Percentiles rank a stretch among this genome's conserved stretches.
phyloP scores from a whole-genome alignment of 805 yeast species.

The Yueomyces sinensis region DNA sequence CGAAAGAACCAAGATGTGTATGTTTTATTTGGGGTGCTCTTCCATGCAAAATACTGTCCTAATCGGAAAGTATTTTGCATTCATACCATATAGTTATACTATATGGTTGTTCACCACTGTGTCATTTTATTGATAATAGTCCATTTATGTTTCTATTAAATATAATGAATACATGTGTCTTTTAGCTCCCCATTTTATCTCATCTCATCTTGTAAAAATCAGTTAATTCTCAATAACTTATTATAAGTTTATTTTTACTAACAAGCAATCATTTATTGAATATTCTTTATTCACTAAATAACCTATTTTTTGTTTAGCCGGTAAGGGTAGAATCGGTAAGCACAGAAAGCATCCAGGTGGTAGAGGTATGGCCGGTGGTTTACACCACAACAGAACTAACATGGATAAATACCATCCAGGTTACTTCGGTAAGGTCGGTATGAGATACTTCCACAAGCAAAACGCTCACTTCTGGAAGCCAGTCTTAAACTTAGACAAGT shows the following conservation, averaged over 20 bases:
- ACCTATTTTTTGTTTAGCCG: constrained; percentile 49
- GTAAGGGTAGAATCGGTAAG: constrained; percentile 99
- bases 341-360: constrained; percentile 99
- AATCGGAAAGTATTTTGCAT: no score
- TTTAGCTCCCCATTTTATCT: no score
- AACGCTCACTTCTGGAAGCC: constrained; percentile 94
- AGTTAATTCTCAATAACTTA: no score
- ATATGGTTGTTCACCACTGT: no score
- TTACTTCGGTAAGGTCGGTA: constrained; percentile 99
- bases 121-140: no score
- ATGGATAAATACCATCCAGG: constrained; percentile 99
- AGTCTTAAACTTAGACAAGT: constrained; percentile 93
- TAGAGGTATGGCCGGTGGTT: constrained; percentile 99
- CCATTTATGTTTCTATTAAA: no score
- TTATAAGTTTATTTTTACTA: not conserved
- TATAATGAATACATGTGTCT: no score
- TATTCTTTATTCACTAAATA: constrained; percentile 1
- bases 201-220: no score
- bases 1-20: constrained; percentile 28
- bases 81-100: no score
- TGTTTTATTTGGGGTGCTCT: not conserved
- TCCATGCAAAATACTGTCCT: not conserved
- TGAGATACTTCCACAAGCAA: constrained; percentile 99
- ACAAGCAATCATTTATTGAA: not conserved
- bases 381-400: constrained; percentile 99